Evolutionary conservation across 2,329 filamentous ascomycete species (phyloP), one percentile per base, ranked within the genome.

Genomic region (Arachnopeziza araneosa): DNA sequence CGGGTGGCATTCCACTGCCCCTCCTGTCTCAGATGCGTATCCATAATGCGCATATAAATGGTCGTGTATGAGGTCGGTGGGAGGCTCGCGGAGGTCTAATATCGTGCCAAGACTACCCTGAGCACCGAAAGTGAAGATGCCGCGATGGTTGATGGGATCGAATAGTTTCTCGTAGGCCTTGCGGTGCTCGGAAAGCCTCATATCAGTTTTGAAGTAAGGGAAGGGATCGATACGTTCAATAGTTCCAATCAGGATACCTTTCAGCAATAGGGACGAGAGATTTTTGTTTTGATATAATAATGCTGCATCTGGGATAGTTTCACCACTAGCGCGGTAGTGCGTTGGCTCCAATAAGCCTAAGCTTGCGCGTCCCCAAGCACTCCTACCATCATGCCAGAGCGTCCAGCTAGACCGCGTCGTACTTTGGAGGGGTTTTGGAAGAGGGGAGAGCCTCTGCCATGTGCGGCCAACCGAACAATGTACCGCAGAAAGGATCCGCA

Each of bases 401-500:
- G 36, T 8, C 36, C 36, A 44, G 36, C 36, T 44, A 44, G 36
- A 44, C 17, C 36, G 36, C 17, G 36, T 14, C 12, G 12, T 14
- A 44, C 36, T 44, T 44, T 44, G 12, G 36, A 44, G 36, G 12
- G 36, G 36, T 44, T 6, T 7, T 44, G 36, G 36, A 14, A 44
- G 36, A 14, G 36, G 36, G 17, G 36, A 44, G 36, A 44, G 23
- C 30, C 32, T 50, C 21, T 32, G 50, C 59, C 59, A 58, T 19
- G 55, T 48, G 24, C 59, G 24, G 7, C 51, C 55, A 22, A 17
- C 19, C 8, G 23, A 26, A 12, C 21, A 22, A 23, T 61, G 59
- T 17, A 55, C 36, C 12, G 44, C 30, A 22, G 59, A 61, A 17
- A 61, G 59, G 26, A 61, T 61, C 48, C 19, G 14, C n/a, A 61